Evolutionary conservation across 805 yeast genomes (phyloP).

Genomic region (Cyberlindnera euphorbiiphila): DNA sequence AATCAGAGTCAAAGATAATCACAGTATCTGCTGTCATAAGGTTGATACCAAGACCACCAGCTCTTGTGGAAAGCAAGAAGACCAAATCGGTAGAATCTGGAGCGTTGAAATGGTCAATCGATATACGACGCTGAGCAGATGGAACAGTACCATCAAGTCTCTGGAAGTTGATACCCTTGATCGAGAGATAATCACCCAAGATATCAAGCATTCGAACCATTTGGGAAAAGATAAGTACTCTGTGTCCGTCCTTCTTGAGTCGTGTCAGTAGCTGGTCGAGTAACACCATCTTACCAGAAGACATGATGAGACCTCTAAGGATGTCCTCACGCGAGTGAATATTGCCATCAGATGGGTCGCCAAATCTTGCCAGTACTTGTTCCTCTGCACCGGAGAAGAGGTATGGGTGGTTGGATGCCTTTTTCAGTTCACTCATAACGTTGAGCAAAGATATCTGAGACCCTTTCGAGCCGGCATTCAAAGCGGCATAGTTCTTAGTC

Average conservation of each 20-base stretch:
- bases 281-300: conserved; percentile 96
- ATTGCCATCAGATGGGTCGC: conserved; percentile 39
- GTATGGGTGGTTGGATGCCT: conserved; percentile 97
- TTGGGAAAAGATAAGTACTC: conserved; percentile 92
- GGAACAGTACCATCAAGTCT: conserved; percentile 96
- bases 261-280: conserved; percentile 84
- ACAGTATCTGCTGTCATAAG: conserved; percentile 99
- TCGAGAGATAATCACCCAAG: conserved; percentile 84
- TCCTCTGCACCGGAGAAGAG: conserved; percentile 91
- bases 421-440: conserved; percentile 92
- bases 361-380: conserved; percentile 64
- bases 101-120: conserved; percentile 95
- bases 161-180: conserved; percentile 86
- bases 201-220: conserved; percentile 97
- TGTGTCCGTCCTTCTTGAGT: conserved; percentile 87
- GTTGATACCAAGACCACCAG: conserved; percentile 98
- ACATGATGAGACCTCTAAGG: conserved; percentile 90
- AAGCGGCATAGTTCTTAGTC: conserved; percentile 87
- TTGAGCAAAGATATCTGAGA: conserved; percentile 81
- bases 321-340: conserved; percentile 67
- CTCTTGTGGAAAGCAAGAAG: conserved; percentile 88
- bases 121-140: conserved; percentile 85
- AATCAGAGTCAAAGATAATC: conserved; percentile 94
- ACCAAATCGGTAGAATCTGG: conserved; percentile 91
- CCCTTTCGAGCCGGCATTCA: conserved; percentile 78